phyloP scores from a whole-genome alignment of 352 stramenopile species.

The Peronospora farinosa region DNA sequence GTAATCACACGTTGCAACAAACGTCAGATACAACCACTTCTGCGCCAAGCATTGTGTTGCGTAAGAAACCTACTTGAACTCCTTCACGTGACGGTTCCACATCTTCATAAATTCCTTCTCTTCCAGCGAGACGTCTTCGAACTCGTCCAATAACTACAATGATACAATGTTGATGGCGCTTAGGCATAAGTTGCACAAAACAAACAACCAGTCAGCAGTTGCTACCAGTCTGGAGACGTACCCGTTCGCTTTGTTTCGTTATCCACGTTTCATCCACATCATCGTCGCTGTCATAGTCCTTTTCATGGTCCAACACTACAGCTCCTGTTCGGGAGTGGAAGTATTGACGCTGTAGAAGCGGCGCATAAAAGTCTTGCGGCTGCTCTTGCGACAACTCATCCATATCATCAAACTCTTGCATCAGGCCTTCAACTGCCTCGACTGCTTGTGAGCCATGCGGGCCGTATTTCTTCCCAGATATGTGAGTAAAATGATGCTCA shows the following conservation, averaged over 20 bases:
- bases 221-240: constrained; percentile 12
- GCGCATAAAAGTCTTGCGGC: constrained; percentile 63
- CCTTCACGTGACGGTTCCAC: constrained; percentile 83
- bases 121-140: constrained; percentile 81
- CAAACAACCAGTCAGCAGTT: background rate
- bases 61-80: constrained; percentile 43
- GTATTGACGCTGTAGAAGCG: constrained; percentile 77
- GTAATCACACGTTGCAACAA: constrained; percentile 1
- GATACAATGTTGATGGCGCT: background rate
- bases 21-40: constrained; percentile 8
- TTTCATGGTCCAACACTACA: constrained; percentile 77
- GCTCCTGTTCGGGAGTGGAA: constrained; percentile 83
- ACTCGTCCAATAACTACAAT: constrained; percentile 73
- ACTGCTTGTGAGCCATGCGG: constrained; percentile 22
- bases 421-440: constrained; percentile 46
- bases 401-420: constrained; percentile 74
- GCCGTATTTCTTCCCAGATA: constrained; percentile 48
- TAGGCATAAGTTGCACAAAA: constrained; percentile 1
- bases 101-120: constrained; percentile 89
- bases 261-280: constrained; percentile 88
- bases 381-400: constrained; percentile 52
- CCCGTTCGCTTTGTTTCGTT: constrained; percentile 78
- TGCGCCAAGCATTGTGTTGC: background rate
- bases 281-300: constrained; percentile 83
- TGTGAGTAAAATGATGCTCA: constrained; percentile 59